A percentile compares a stretch with the other conserved stretches of the same genome.
These are phyloP conservation scores for Trichoderma sp. DNA, from an alignment of 2,329 filamentous ascomycete genomes.

Conservation along the genomic window DNA sequence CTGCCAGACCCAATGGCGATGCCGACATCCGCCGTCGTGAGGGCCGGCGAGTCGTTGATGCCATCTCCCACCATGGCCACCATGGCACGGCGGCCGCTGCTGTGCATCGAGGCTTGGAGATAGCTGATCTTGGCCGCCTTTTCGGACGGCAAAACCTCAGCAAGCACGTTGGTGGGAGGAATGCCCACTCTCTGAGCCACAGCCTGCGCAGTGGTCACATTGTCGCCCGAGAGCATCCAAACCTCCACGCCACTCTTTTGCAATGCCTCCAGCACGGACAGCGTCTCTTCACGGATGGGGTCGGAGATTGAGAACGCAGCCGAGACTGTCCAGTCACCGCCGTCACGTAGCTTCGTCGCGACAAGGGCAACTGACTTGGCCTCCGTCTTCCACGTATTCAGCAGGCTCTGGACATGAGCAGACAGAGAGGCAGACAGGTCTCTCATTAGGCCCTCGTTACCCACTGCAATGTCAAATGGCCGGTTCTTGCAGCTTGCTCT, in stretches of 20 bases:
- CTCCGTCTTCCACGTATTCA: conserved; percentile 61
- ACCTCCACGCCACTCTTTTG: conserved; percentile 68
- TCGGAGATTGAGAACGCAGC: conserved; percentile 78
- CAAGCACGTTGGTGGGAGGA: conserved; percentile 71
- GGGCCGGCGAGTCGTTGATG: conserved; percentile 84
- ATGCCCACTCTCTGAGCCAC: conserved; percentile 79
- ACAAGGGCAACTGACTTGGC: conserved; percentile 66
- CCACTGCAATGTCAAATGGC: conserved; percentile 60
- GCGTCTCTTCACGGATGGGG: conserved; percentile 73
- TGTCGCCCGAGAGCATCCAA: conserved; percentile 94
- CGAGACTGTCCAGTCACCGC: conserved; percentile 51
- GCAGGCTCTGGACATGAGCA: conserved; percentile 35
- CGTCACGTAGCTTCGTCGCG: conserved; percentile 43
- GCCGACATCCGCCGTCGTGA: conserved; percentile 77
- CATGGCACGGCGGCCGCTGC: conserved; percentile 45
- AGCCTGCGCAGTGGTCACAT: conserved; percentile 77
- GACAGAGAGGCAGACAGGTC: conserved; percentile 49
- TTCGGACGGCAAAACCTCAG: conserved; percentile 80
- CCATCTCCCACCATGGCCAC: conserved; percentile 89
- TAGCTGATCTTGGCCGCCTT: conserved; percentile 73
- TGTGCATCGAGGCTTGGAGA: conserved; percentile 57
- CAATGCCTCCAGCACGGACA: conserved; percentile 64
- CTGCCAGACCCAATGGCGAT: conserved; percentile 83
- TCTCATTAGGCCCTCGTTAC: conserved; percentile 71
- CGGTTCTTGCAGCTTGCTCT: conserved; percentile 53